Evolutionary conservation across 768 basidiomycete genomes (phyloP), one percentile per base, ranked within the genome.

Genomic region (Lentinula guzmanii): DNA sequence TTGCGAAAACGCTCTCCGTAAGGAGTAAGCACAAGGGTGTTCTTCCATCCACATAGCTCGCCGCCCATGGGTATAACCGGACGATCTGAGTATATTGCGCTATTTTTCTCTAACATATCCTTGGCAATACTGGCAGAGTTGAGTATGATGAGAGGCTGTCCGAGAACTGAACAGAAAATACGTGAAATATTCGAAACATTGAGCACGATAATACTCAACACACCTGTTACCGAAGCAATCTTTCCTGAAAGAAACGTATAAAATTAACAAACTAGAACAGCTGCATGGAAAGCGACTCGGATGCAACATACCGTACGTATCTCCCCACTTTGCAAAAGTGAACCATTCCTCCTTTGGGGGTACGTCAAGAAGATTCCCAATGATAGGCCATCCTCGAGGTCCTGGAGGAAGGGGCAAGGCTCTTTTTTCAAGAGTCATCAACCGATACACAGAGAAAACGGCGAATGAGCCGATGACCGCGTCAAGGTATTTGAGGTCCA

Each of bases 21-120:
- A 3, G 73, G 72, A 33, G 72, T 41, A 46, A 56, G 58, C 10
- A 60, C 42, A 43, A 62, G 51, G 5, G 61, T 54, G 34, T 53
- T 18, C 18, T 64, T 41, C 34, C 42, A 31, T 35, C 62, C 52
- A 54, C 63, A 64, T 28, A 68, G 45, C 46, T 68, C 65, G 34
- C 67, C 65, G 16, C 62, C 54, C 67, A 68, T 68, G 15, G 64
- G 63, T 35, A 63, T 62, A 3, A 61, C 51, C 0, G 77, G 77
- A 31, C 77, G 73, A 65, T 79, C 78, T 21, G 78, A 79, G 62
- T 79, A 79, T 34, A 70, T 66, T 43, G 72, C 64, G 35, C 76
- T 75, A 62, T 76, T 76, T 66, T 76, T 77, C 41, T 79, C 75
- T 41, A 79, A 69, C 67, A 78, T 68, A 34, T 79, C 74, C 31